phyloP scores from a whole-genome alignment of 148 eudicot species.

The Rhododendron simsii region DNA sequence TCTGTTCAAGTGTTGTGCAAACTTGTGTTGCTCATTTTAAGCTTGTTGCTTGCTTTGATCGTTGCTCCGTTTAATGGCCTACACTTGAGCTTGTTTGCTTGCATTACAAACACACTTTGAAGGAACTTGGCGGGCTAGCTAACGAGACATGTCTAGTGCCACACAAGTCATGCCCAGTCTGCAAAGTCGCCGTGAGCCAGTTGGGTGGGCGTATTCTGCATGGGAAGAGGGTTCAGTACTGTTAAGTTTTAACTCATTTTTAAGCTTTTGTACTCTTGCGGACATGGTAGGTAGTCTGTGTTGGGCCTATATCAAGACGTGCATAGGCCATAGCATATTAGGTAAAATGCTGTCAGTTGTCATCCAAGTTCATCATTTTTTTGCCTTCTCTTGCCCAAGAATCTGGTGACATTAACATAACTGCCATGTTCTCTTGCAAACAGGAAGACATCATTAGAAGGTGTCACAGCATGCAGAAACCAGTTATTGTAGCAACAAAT shows the following conservation, averaged over 20 bases:
- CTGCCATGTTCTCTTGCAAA: constrained; percentile 10
- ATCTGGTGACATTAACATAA: not conserved
- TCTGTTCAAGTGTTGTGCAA: too few relatives aligned
- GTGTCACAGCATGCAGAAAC: constrained; percentile 84
- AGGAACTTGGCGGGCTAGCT: not conserved
- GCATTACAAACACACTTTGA: not conserved
- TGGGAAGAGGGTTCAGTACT: not conserved
- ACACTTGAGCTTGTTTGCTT: not conserved
- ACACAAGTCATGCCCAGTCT: too few relatives aligned
- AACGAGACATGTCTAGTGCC: too few relatives aligned
- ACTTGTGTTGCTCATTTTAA: not conserved
- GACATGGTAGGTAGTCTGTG: not conserved
- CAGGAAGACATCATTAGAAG: constrained; percentile 87
- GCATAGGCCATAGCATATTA: not conserved
- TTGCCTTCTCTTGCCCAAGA: not conserved
- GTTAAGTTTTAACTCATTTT: not conserved
- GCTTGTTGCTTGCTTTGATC: not conserved
- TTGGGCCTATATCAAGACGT: not conserved
- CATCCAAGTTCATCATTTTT: not conserved
- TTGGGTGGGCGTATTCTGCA: too few relatives aligned
- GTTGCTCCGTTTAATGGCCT: not conserved
- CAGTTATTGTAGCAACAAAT: constrained; percentile 95
- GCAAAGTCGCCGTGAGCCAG: too few relatives aligned
- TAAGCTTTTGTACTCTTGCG: not conserved
- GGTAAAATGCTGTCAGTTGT: not conserved